Evolutionary conservation across 495 filamentous ascomycete species (phyloP), one percentile per base, ranked within the genome.

Genomic region (Penicillium steckii): DNA sequence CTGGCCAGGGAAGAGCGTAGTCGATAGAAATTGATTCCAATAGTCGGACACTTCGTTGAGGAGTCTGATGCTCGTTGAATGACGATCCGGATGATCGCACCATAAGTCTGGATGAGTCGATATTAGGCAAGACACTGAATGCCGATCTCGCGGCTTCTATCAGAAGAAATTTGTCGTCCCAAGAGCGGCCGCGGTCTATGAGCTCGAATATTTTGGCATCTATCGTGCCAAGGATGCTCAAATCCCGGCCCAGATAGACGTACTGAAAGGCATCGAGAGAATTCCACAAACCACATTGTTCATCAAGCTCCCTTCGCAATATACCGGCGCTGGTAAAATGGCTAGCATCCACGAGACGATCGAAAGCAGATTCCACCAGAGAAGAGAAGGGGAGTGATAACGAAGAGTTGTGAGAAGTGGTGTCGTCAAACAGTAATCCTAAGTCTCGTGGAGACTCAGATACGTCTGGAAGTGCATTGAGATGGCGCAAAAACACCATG

Each of bases 91-190:
- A 47, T 4, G 75, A 68, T 26, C 80, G 72, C 24, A 88, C 74
- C 1, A 75, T 69, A 13, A 97, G 65, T 12, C 80, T 79, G 37
- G 85, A 79, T 1, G 73, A 56, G 37, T 90, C 82, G 4, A 89
- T 70, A 18, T 69, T 68, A 2, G 60, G 47, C 8, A 77, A 52
- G 1, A 61, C 53, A 30, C 78, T 77, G 62, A 91, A 90, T 4
- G 85, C 80, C 27, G 79, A 81, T 48, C 89, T 88, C 4, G 85
- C 83, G 7, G 93, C 68, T 58, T 94, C 90, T 3, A 89, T 95
- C 26, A 96, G 73, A 4, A 87, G 74, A 61, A 90, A 95, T 18
- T 84, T 80, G 68, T 97, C 90, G 51, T 85, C 85, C 92, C 93
- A 97, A 21, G 77, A 78, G 15, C 65, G 81, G 6, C 85, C 68